Evolutionary conservation across 805 yeast genomes (phyloP), one percentile per base, ranked within the genome.

Genomic region (Danielia oregonensis): DNA sequence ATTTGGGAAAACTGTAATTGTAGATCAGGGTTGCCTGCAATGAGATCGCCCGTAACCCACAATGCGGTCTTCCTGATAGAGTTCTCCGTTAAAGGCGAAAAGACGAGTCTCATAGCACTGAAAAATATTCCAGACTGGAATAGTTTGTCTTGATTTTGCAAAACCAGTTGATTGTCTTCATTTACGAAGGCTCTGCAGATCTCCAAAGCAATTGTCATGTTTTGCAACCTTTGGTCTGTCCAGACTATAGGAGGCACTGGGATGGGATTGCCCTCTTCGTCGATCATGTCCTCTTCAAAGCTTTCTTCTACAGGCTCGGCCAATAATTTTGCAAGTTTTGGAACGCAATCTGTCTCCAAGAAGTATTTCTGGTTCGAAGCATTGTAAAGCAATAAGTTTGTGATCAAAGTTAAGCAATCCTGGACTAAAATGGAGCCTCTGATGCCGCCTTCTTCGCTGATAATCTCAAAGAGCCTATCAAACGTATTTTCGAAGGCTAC

Each of bases 401-500:
- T 71, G 6, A 91, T 65, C 29, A 93, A 62, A 0, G 87, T 76
- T 35, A 94, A 63, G 56, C 95, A 86, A 59, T 93, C 97, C 53
- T 86, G 93, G 6, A 89, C 95, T n/a, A 87, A 78, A 22, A 87
- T 71, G 13, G 93, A 86, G 7, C 95, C 97, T 34, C 88, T 72
- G 11, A 87, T 71, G 3, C 95, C 95, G 21, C 96, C 96, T 57
- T 89, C 97, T 43, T 79, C 84, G 11, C 77, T 79, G 16, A 91
- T 79, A 10, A 93, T 82, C n/a, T 66, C 70, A 50, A 91, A 89
- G 9, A 88, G 60, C 40, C 72, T 77, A 42, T 87, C 96, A 52
- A 93, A 89, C 0, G 94, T 82, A 46, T 86, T 89, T 55, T 93
- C 97, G 54, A 93, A 93, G 0, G 95, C 98, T 7, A 94, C 94